Evolutionary conservation across 805 yeast species (phyloP).

Genomic region (Debaryomyces castellii): DNA sequence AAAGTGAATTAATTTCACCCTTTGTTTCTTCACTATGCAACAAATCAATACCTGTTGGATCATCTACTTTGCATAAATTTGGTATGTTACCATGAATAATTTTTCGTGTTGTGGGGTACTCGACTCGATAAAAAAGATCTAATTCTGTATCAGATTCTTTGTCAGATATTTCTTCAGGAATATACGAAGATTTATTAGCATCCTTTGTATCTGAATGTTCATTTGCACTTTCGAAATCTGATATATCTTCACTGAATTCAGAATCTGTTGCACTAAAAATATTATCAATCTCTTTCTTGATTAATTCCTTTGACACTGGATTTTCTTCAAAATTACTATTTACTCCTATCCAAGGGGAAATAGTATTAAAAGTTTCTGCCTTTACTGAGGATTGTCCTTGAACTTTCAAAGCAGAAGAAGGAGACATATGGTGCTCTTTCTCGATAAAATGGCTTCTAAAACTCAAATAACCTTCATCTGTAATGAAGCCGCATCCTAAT

Average conservation of each 20-base stretch:
- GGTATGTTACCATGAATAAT: neutral
- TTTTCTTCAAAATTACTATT: neutral
- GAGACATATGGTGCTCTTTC: conserved; percentile 14
- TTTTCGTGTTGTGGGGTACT: neutral
- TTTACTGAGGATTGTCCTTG: neutral
- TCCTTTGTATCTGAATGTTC: too few relatives aligned
- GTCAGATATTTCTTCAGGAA: too few relatives aligned
- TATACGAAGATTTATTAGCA: too few relatives aligned
- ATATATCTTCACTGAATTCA: neutral
- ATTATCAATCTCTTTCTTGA: conserved; percentile 5
- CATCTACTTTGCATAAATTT: neutral
- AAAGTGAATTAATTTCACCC: neutral
- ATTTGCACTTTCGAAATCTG: neutral
- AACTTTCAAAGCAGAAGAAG: neutral
- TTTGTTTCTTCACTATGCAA: neutral
- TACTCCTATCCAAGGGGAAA: too few relatives aligned
- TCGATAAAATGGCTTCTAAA: conserved; percentile 30
- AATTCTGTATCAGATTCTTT: too few relatives aligned
- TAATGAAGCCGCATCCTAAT: conserved; percentile 39
- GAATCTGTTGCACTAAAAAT: conserved; percentile 5
- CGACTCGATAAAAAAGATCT: too few relatives aligned
- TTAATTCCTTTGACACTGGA: neutral
- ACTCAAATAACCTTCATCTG: conserved; percentile 29
- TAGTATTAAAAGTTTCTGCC: too few relatives aligned
- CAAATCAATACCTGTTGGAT: neutral